Conservation (phyloP, 2,329 filamentous ascomycete genomes). For the Phialemonium atrogriseum region DNA sequence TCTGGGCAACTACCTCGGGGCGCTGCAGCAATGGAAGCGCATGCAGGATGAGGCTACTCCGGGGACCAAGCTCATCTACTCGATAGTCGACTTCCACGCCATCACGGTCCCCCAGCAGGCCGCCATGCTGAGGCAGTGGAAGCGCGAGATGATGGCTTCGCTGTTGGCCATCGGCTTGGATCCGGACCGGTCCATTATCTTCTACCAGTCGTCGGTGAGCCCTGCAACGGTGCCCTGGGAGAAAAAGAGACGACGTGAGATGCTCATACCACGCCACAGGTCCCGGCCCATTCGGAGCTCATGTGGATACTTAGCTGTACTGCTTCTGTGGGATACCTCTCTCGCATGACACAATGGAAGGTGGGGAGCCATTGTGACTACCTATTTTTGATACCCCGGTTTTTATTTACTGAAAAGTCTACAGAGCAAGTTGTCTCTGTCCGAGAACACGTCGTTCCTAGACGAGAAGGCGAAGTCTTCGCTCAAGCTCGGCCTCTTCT, state of each 20-base stretch:
- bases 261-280: too few species aligned
- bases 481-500: conserved; percentile 84
- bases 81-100: conserved; percentile 88
- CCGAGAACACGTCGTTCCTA: conserved; percentile 47
- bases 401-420: background rate
- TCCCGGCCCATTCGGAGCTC: conserved; percentile 74
- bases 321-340: conserved; percentile 87
- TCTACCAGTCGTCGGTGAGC: conserved; percentile 70
- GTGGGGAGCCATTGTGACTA: conserved; percentile 28
- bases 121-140: conserved; percentile 51
- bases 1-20: conserved; percentile 90
- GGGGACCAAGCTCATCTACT: conserved; percentile 64
- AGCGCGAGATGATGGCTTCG: conserved; percentile 68
- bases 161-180: conserved; percentile 79
- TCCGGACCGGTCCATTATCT: conserved; percentile 68
- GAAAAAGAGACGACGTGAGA: too few species aligned
- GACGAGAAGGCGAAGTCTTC: conserved; percentile 48
- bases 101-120: conserved; percentile 71
- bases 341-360: conserved; percentile 99
- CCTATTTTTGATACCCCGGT: too few species aligned
- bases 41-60: conserved; percentile 58
- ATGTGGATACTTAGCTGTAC: conserved; percentile 97
- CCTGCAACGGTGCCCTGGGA: too few species aligned
- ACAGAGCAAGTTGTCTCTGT: conserved; percentile 65
- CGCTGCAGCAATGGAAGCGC: conserved; percentile 75